These are phyloP conservation scores for Suillus hirtellus DNA, from an alignment of 768 basidiomycete species.

Conservation along the genomic window DNA sequence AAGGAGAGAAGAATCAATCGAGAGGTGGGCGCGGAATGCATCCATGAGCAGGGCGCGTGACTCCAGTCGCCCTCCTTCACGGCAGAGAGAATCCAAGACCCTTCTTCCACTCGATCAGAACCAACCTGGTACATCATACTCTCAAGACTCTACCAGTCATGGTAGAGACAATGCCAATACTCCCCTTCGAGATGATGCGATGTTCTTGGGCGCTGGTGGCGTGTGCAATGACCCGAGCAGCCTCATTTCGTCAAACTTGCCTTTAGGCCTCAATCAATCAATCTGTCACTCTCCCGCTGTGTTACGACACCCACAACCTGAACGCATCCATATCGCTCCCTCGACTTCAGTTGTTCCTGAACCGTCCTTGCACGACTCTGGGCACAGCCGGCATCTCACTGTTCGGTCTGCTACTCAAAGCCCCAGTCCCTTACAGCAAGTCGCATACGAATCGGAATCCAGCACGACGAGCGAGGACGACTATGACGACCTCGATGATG, in stretches of 20 bases:
- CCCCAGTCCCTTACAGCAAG: slow-evolving; percentile 40
- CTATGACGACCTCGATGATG: slow-evolving; percentile 31
- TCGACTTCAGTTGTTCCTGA: slow-evolving; percentile 27
- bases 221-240: slow-evolving; percentile 33
- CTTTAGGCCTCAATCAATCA: slow-evolving; percentile 31
- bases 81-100: slow-evolving; percentile 20
- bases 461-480: slow-evolving; percentile 31
- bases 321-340: slow-evolving; percentile 25
- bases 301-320: slow-evolving; percentile 34
- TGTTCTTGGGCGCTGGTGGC: slow-evolving; percentile 54
- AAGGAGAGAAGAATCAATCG: slow-evolving; percentile 33
- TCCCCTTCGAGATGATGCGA: slow-evolving; percentile 44
- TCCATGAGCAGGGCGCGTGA: slow-evolving; percentile 14
- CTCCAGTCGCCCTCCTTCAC: slow-evolving; percentile 29
- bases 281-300: slow-evolving; percentile 19
- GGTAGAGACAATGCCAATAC: slow-evolving; percentile 23
- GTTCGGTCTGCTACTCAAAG: slow-evolving; percentile 37
- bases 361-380: slow-evolving; percentile 23
- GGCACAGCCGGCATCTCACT: slow-evolving; percentile 23
- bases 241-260: slow-evolving; percentile 33
- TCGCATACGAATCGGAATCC: slow-evolving; percentile 32
- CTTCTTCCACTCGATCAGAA: slow-evolving; percentile 17
- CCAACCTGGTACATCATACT: slow-evolving; percentile 24
- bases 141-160: slow-evolving; percentile 29
- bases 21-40: slow-evolving; percentile 34